phyloP scores from a whole-genome alignment of 176 grass and related monocot genomes.

The Bonia amplexicaulis region DNA sequence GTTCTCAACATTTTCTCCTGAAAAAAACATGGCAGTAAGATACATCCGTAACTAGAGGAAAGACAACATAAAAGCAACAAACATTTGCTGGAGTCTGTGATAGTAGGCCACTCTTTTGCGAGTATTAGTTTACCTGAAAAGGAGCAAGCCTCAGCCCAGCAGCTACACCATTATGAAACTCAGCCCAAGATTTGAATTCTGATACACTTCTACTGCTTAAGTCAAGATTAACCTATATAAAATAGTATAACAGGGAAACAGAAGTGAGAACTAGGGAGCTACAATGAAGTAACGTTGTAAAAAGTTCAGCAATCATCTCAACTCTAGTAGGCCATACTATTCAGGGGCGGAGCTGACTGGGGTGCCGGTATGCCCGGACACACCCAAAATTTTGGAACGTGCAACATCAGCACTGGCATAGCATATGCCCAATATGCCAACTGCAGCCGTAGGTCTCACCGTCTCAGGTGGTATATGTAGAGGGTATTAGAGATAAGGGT shows the following conservation, averaged over 20 bases:
- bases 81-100: neutral
- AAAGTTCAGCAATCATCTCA: neutral
- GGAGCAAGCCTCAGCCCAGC: slow-evolving; percentile 91
- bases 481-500: too few relatives aligned
- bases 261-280: slow-evolving; percentile 21
- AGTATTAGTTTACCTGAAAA: slow-evolving; percentile 60
- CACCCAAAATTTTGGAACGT: too few relatives aligned
- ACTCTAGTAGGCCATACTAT: neutral
- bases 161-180: slow-evolving; percentile 98
- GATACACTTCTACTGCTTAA: slow-evolving; percentile 69
- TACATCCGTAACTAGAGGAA: slow-evolving; percentile 9
- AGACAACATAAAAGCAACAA: neutral
- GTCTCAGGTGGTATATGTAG: too few relatives aligned
- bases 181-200: slow-evolving; percentile 88
- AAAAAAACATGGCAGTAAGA: slow-evolving; percentile 29
- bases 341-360: too few relatives aligned
- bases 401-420: too few relatives aligned
- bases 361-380: too few relatives aligned
- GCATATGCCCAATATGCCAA: too few relatives aligned
- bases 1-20: slow-evolving; percentile 97
- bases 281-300: neutral
- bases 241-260: slow-evolving; percentile 17
- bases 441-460: too few relatives aligned
- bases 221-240: slow-evolving; percentile 89
- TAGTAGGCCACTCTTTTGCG: neutral